Evolutionary conservation across 1,284 basidiomycete genomes (phyloP), one percentile per base, ranked within the genome.

Genomic region (Naganishia sp.): DNA sequence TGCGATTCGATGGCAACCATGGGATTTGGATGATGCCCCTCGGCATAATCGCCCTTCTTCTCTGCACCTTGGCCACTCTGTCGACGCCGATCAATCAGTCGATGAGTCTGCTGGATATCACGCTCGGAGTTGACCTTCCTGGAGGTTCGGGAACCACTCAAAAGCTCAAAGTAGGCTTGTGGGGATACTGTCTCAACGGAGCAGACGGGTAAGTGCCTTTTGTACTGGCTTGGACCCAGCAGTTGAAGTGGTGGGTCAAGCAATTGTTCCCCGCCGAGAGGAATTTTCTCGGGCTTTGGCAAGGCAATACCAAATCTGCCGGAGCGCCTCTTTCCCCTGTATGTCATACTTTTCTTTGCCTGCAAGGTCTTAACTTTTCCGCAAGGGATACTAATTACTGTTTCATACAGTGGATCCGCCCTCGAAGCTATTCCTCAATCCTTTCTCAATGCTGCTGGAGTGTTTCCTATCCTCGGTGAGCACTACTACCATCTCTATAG

Each of bases 381-480:
- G 28, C 5, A 28, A 28, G 28, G 5, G 5, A 3, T 28, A 28
- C 28, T 28, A 28, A 28, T 31, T 55, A 18, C 18, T 15, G 15
- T 31, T 44, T 21, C 28, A 18, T 46, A 7, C 46, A 64, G 61
- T 13, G 6, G 25, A 1, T 5, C 7, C 15, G 49, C 43, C 21
- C 23, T 64, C 6, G n/a, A 25, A 3, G 25, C 23, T 2, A 43
- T 75, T 5, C 67, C 71, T 2, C 43, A 52, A 16, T 49, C 69
- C 6, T 75, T 72, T 52, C 33, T 72, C 3, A 67, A 72, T 31
- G 75, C 70, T 11, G 68, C 59, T 25, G 72, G 55, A 3, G 68
- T 72, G 36, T 70, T 75, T 56, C 72, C 75, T 28, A 53, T 75
- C 25, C 48, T 76, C 36, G 70, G 75, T 75, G 52, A 65, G 74